phyloP scores from a whole-genome alignment of 768 basidiomycete species.

The Pleurotus pulmonarius region DNA sequence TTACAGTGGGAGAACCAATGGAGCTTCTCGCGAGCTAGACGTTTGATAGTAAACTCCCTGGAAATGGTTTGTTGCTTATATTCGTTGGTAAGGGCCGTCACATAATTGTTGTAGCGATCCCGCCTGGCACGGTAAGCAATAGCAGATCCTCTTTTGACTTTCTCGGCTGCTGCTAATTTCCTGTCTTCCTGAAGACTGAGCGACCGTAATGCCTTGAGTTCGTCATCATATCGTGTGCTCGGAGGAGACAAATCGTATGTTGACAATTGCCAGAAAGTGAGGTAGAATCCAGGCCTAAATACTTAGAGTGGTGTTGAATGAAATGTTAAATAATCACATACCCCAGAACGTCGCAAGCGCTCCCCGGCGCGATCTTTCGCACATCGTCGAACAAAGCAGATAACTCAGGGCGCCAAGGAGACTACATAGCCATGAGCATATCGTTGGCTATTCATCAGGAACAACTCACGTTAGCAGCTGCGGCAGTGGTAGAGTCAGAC shows the following conservation, averaged over 20 bases:
- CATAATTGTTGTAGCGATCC: slow-evolving; percentile 62
- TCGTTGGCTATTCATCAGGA: neutral
- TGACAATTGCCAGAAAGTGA: slow-evolving; percentile 96
- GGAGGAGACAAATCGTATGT: slow-evolving; percentile 87
- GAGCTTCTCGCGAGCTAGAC: slow-evolving; percentile 70
- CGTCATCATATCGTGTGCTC: slow-evolving; percentile 72
- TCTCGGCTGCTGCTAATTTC: slow-evolving; percentile 53
- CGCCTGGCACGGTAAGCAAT: slow-evolving; percentile 55
- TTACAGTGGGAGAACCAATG: slow-evolving; percentile 78
- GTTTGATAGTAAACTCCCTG: slow-evolving; percentile 71
- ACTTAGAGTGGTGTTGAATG: slow-evolving; percentile 7
- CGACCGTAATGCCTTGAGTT: slow-evolving; percentile 55
- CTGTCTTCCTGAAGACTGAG: slow-evolving; percentile 69
- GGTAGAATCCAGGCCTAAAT: slow-evolving; percentile 82
- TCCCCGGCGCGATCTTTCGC: slow-evolving; percentile 64
- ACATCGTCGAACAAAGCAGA: slow-evolving; percentile 72
- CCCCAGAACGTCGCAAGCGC: slow-evolving; percentile 66
- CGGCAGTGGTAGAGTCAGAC: slow-evolving; percentile 13
- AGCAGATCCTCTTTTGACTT: slow-evolving; percentile 54
- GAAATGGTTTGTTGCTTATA: slow-evolving; percentile 73
- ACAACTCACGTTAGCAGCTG: slow-evolving; percentile 32
- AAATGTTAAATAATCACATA: slow-evolving; percentile 32
- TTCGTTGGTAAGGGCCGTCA: slow-evolving; percentile 59
- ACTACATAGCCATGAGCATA: slow-evolving; percentile 29
- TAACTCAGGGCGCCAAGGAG: slow-evolving; percentile 79